Evolutionary conservation across 1,139 yeast genomes (phyloP).

Genomic region (Yamadazyma sp.): DNA sequence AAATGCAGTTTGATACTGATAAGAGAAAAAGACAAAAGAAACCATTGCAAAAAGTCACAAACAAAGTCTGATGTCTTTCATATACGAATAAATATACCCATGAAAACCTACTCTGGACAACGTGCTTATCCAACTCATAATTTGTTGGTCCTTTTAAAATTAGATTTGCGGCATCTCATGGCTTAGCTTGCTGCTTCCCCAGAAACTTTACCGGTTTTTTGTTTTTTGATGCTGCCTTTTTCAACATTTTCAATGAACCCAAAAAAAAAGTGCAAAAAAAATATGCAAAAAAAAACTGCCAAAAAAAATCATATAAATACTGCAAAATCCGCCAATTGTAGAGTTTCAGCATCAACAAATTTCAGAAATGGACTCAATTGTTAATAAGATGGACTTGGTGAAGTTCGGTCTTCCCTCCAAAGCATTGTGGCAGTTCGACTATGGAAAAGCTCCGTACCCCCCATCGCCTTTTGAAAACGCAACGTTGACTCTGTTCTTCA

Average conservation of each 20-base stretch:
- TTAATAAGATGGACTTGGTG: constrained; percentile 19
- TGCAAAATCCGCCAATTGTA: constrained; percentile 2
- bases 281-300: constrained; percentile 2
- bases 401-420: constrained; percentile 40
- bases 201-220: too few species aligned
- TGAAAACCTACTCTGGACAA: neutral
- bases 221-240: neutral
- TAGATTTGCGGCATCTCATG: too few species aligned
- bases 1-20: constrained; percentile 9
- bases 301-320: constrained; percentile 2
- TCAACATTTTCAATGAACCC: neutral
- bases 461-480: constrained; percentile 36
- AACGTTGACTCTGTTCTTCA: constrained; percentile 27
- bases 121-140: too few species aligned
- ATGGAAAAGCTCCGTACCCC: constrained; percentile 33
- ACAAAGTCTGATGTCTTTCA: constrained; percentile 11
- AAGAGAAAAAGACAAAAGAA: constrained; percentile 13
- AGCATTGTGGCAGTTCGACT: constrained; percentile 34
- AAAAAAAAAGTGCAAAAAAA: too few species aligned
- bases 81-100: neutral
- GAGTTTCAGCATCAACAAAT: constrained; percentile 19
- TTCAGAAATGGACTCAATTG: constrained; percentile 5
- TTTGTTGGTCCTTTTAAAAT: too few species aligned
- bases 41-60: constrained; percentile 23
- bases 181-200: too few species aligned